Percentiles rank a stretch among this genome's conserved stretches.
These are phyloP conservation scores for Beauveria asiatica DNA, from an alignment of 2,329 filamentous ascomycete genomes.

Conservation along the genomic window DNA sequence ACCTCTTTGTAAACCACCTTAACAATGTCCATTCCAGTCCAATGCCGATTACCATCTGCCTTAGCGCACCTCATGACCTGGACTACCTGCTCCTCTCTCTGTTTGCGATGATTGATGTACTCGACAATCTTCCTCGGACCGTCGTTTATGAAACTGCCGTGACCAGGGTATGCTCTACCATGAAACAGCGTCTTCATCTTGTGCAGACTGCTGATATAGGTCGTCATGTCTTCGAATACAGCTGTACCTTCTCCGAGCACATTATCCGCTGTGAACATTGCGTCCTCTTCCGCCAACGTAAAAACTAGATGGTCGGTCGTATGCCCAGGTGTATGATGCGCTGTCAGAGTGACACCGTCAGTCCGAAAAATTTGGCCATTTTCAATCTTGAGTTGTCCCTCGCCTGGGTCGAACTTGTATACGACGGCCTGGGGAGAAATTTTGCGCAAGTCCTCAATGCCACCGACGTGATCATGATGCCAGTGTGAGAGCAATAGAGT, in stretches of 20 bases:
- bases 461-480: slow-evolving; percentile 80
- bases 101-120: slow-evolving; percentile 73
- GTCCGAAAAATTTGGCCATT: slow-evolving; percentile 47
- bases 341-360: slow-evolving; percentile 58
- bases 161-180: slow-evolving; percentile 75
- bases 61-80: slow-evolving; percentile 43
- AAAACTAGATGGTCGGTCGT: slow-evolving; percentile 77
- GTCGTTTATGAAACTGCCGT: slow-evolving; percentile 70
- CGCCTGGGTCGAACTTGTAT: slow-evolving; percentile 55
- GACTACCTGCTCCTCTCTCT: slow-evolving; percentile 72
- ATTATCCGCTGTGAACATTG: slow-evolving; percentile 85
- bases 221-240: slow-evolving; percentile 68
- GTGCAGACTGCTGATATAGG: slow-evolving; percentile 61
- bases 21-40: slow-evolving; percentile 76
- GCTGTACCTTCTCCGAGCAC: slow-evolving; percentile 80
- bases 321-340: slow-evolving; percentile 58
- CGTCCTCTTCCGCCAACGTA: slow-evolving; percentile 66
- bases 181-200: slow-evolving; percentile 58
- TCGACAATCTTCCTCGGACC: slow-evolving; percentile 64
- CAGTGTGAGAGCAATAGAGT: slow-evolving; percentile 78
- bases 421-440: slow-evolving; percentile 55
- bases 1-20: slow-evolving; percentile 78
- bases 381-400: slow-evolving; percentile 34
- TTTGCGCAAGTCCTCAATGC: slow-evolving; percentile 59
- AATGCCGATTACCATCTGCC: slow-evolving; percentile 27